These are phyloP conservation scores for Lipomyces mesembrius DNA, from an alignment of 805 yeast species.

Conservation along the genomic window DNA sequence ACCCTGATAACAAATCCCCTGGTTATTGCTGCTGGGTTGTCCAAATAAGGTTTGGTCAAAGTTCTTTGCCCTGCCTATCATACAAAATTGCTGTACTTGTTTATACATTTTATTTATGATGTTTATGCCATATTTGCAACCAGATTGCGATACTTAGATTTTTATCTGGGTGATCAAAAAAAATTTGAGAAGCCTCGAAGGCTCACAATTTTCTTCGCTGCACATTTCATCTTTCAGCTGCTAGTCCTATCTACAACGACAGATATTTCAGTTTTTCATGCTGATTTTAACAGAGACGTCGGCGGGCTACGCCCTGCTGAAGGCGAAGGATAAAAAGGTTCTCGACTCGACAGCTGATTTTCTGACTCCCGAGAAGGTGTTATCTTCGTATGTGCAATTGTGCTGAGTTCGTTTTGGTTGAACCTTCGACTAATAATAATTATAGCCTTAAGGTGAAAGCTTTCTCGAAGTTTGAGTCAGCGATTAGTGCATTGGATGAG, in stretches of 20 bases:
- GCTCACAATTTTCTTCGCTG: background rate
- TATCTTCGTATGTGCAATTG: constrained; percentile 34
- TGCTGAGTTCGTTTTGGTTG: constrained; percentile 63
- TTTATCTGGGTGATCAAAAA: background rate
- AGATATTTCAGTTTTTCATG: constrained; percentile 19
- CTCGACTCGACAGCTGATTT: constrained; percentile 69
- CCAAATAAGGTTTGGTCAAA: background rate
- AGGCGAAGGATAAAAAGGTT: constrained; percentile 96
- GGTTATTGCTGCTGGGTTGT: too few relatives aligned
- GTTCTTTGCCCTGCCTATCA: too few relatives aligned
- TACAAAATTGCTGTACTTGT: too few relatives aligned
- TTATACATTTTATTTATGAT: background rate
- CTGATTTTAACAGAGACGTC: constrained; percentile 90
- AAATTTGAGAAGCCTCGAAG: background rate
- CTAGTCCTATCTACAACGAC: background rate
- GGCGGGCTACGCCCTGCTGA: constrained; percentile 97
- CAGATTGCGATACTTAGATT: background rate
- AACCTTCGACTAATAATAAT: background rate
- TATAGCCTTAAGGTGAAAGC: constrained; percentile 81
- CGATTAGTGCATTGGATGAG: constrained; percentile 96
- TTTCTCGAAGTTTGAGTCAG: constrained; percentile 90
- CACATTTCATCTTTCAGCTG: background rate
- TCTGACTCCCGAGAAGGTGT: constrained; percentile 33
- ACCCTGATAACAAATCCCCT: too few relatives aligned
- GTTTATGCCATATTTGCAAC: background rate